These are phyloP conservation scores for Gonium pectorale DNA, from an alignment of 139 green algal species.

Conservation along the genomic window DNA sequence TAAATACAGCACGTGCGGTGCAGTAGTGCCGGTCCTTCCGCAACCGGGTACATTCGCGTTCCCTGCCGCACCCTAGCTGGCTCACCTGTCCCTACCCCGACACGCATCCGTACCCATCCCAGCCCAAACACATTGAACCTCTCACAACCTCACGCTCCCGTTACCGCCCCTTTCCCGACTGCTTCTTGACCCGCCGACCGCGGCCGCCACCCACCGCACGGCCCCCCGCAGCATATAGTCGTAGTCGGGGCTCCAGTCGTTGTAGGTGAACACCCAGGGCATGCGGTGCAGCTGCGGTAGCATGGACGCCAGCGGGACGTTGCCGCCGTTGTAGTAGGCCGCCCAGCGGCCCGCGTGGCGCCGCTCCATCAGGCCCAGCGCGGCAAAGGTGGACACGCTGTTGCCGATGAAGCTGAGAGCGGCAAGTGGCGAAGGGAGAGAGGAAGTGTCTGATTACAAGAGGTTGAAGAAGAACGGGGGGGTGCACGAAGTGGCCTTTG, in stretches of 20 bases:
- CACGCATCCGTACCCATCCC: no score
- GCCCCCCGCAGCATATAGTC: slow-evolving; percentile 61
- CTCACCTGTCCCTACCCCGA: no score
- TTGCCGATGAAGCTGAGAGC: slow-evolving; percentile 58
- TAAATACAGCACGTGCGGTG: no score
- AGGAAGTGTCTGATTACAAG: no score
- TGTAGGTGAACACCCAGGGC: slow-evolving; percentile 67
- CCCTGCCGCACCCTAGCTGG: no score
- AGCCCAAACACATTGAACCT: no score
- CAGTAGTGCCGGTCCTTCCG: no score
- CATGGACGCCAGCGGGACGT: slow-evolving; percentile 51
- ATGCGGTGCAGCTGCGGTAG: slow-evolving; percentile 19
- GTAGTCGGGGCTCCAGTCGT: slow-evolving; percentile 34
- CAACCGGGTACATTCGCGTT: no score
- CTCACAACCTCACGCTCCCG: neutral
- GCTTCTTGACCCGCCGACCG: no score
- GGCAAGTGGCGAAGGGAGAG: neutral
- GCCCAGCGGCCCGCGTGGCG: slow-evolving; percentile 51
- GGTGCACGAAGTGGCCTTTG: no score
- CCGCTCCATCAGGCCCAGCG: slow-evolving; percentile 66
- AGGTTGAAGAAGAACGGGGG: no score
- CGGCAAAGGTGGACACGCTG: slow-evolving; percentile 60
- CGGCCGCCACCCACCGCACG: slow-evolving; percentile 21
- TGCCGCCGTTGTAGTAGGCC: slow-evolving; percentile 67
- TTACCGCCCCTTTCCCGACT: no score